These are phyloP conservation scores for Trichocladium antarcticum DNA, from an alignment of 495 filamentous ascomycete genomes.

Conservation along the genomic window DNA sequence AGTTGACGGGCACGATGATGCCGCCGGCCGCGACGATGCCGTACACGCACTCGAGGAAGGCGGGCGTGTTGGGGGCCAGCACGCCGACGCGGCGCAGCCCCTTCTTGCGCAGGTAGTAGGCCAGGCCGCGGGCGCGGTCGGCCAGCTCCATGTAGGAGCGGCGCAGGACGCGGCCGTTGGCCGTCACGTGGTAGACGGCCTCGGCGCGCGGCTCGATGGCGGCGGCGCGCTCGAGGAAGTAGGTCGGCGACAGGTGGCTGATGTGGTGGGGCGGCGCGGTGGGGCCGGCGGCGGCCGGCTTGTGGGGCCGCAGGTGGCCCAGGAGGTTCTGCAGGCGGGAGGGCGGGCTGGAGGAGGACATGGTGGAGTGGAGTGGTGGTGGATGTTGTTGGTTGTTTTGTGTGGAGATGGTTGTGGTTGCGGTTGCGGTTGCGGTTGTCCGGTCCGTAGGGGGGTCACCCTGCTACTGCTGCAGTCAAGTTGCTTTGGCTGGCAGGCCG, in stretches of 20 bases:
- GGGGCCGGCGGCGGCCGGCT: conserved; percentile 28
- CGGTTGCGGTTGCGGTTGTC: too few species aligned
- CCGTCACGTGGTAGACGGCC: conserved; percentile 80
- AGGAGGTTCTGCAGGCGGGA: conserved; percentile 45
- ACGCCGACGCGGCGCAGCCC: conserved; percentile 63
- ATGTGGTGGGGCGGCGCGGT: conserved; percentile 47
- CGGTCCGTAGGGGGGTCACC: too few species aligned
- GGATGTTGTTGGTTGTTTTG: not conserved
- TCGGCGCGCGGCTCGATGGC: conserved; percentile 78
- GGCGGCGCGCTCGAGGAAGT: conserved; percentile 80
- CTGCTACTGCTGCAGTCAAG: too few species aligned
- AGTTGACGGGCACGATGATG: conserved; percentile 75
- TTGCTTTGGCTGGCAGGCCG: too few species aligned
- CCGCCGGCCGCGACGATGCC: conserved; percentile 77
- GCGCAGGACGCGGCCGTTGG: conserved; percentile 58
- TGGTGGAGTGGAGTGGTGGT: conserved; percentile 4
- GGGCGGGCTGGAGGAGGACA: conserved; percentile 39
- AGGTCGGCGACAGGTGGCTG: conserved; percentile 77
- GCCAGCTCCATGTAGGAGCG: conserved; percentile 71
- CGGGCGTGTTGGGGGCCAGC: conserved; percentile 83
- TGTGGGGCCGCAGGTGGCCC: conserved; percentile 46
- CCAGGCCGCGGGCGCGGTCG: conserved; percentile 73
- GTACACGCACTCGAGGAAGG: conserved; percentile 83
- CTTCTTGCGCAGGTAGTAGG: conserved; percentile 70
- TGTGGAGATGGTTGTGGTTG: not conserved